Conservation (phyloP, 163 green algal species). For the Chlorella variabilis region DNA sequence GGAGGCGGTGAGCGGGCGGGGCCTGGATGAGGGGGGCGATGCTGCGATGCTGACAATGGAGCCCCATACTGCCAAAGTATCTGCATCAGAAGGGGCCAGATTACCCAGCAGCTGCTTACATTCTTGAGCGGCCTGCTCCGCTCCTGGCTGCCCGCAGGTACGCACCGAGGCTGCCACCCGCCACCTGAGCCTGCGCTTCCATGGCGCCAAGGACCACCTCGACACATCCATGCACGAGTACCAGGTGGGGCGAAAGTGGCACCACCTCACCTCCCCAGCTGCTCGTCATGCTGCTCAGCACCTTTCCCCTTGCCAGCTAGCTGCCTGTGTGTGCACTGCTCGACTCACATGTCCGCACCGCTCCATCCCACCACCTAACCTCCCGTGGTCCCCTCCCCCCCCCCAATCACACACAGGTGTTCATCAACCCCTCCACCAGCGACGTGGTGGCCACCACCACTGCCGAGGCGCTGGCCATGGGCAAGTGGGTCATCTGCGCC, state of each 20-base stretch:
- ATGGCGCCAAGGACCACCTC: constrained; percentile 88
- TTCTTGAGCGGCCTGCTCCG: not conserved
- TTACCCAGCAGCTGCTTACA: not conserved
- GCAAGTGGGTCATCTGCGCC: constrained; percentile 95
- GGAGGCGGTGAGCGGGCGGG: constrained; percentile 31
- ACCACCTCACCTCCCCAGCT: no score
- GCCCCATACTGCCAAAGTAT: no score
- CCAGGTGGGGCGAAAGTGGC: no score
- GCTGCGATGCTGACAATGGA: not conserved
- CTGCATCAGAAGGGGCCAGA: not conserved
- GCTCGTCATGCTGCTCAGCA: no score
- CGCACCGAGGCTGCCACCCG: constrained; percentile 58
- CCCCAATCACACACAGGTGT: constrained; percentile 69
- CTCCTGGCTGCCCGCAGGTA: constrained; percentile 51
- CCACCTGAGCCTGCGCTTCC: constrained; percentile 81
- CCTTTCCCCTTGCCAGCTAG: not conserved
- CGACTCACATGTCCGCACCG: not conserved
- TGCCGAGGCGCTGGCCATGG: constrained; percentile 97
- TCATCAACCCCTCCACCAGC: constrained; percentile 89
- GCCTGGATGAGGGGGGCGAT: no score
- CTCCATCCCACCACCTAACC: not conserved
- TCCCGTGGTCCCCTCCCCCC: not conserved
- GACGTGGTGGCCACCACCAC: constrained; percentile 98
- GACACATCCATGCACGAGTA: constrained; percentile 87
- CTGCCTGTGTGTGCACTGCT: not conserved